Evolutionary conservation across 371 early-diverging fungal genomes (phyloP).

Genomic region (Mucor circinelloides): DNA sequence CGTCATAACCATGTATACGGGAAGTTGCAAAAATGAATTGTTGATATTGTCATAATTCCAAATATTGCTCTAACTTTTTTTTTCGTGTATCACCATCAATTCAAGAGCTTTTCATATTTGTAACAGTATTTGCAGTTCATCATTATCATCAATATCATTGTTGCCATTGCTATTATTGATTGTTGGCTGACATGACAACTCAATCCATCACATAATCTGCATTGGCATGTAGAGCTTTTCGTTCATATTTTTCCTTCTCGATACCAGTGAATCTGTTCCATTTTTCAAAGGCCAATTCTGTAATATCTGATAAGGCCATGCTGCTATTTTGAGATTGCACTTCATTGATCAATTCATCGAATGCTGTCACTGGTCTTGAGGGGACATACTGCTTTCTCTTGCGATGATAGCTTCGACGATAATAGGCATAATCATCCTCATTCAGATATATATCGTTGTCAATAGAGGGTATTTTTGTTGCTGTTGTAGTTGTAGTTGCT

Average conservation of each 20-base stretch:
- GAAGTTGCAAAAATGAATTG: background rate
- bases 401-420: background rate
- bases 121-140: background rate
- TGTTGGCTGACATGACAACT: background rate
- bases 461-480: background rate
- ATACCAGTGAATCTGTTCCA: conserved; percentile 7
- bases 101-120: too few species aligned
- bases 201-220: conserved; percentile 24
- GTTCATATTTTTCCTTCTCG: conserved; percentile 22
- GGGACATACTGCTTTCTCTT: conserved; percentile 19
- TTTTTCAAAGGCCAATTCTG: conserved; percentile 1
- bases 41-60: background rate
- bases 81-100: background rate
- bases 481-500: background rate
- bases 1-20: background rate
- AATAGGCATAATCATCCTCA: background rate
- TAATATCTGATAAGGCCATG: conserved; percentile 1
- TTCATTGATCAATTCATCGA: conserved; percentile 17
- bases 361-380: conserved; percentile 17
- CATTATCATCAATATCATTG: background rate
- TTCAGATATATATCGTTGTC: background rate
- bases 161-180: background rate
- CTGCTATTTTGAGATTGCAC: background rate
- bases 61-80: background rate
- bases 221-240: conserved; percentile 26